Evolutionary conservation across 192 early-diverging fungal genomes (phyloP), one percentile per base, ranked within the genome.

Genomic region (Piromyces sp.): DNA sequence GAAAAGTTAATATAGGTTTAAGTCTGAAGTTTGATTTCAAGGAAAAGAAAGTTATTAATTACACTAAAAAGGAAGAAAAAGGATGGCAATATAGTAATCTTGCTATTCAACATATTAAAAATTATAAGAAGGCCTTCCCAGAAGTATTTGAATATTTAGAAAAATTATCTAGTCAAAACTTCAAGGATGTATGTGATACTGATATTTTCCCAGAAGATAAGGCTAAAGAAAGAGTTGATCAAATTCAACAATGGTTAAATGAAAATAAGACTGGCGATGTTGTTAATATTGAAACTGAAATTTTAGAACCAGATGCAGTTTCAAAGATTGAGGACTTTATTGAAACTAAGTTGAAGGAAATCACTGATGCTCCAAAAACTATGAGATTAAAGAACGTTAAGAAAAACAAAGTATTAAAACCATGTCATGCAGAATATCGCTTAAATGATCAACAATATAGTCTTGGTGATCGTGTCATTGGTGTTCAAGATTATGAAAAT

Each of bases 11-110:
- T 80, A 83, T 97, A 30, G 97, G 97, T 3, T 88, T 99, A 36
- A 93, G 93, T 82, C 88, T 99, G 79, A 97, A 98, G 83, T 97
- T 96, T 84, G 96, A 97, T 79, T 89, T 88, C 13, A 93, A 94
- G 83, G 89, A 91, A 79, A 89, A 93, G 80, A 97, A 97, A 84
- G 97, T 95, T 0, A 81, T 95, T 7, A 97, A 96, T 3, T 97
- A 96, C 84, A 92, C 95, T 11, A 88, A 91, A 78, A 96, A 97
- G 83, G 82, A 84, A 5, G 90, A 92, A 29, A 87, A 86, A 30
- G 89, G 89, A 19, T 99, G 97, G 97, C 94, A 95, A 85, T 99
- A 90, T 81, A 94, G 93, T 33, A 86, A 89, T 80, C 92, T 90
- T 80, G 96, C 96, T 0, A 85, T 96, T 9, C 88, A 90, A 0